Evolutionary conservation across 192 early-diverging fungal species (phyloP).

Genomic region (Coemansia sp.): DNA sequence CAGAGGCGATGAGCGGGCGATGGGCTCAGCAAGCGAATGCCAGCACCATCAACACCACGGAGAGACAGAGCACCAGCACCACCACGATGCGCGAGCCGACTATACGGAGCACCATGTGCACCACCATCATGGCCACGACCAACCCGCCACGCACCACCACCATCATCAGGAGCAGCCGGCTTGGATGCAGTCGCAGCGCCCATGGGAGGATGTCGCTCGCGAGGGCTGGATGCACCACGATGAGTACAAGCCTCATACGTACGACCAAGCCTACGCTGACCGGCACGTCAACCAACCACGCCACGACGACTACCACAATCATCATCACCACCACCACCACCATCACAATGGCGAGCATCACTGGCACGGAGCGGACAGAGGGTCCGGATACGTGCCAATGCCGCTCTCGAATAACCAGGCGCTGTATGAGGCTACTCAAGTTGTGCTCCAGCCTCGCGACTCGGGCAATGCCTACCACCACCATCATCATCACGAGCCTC

Average conservation of each 20-base stretch:
- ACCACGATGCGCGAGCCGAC: not conserved
- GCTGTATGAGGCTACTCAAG: constrained; percentile 50
- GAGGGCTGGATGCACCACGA: constrained; percentile 55
- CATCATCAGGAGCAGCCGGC: constrained; percentile 16
- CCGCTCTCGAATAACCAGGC: constrained; percentile 26
- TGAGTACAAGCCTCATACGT: constrained; percentile 46
- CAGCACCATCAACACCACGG: not conserved
- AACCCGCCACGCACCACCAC: not conserved
- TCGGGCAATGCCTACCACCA: constrained; percentile 1
- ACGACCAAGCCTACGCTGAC: constrained; percentile 56
- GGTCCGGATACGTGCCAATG: constrained; percentile 15
- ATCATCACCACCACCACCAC: constrained; percentile 6
- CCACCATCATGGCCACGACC: not conserved
- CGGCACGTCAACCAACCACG: constrained; percentile 41
- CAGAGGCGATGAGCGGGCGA: not conserved
- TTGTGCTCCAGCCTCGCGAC: constrained; percentile 37
- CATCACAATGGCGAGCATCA: not conserved
- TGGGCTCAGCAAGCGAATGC: not conserved
- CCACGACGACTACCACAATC: constrained; percentile 6
- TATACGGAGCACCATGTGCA: not conserved
- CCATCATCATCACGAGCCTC: not conserved
- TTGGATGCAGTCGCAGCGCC: constrained; percentile 55
- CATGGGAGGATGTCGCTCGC: constrained; percentile 59
- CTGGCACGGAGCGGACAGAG: not conserved
- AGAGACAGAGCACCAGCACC: not conserved